A percentile compares a stretch with the other conserved stretches of the same genome.
Evolutionary conservation across 495 filamentous ascomycete species (phyloP).

Genomic region (Penicillium goetzii): DNA sequence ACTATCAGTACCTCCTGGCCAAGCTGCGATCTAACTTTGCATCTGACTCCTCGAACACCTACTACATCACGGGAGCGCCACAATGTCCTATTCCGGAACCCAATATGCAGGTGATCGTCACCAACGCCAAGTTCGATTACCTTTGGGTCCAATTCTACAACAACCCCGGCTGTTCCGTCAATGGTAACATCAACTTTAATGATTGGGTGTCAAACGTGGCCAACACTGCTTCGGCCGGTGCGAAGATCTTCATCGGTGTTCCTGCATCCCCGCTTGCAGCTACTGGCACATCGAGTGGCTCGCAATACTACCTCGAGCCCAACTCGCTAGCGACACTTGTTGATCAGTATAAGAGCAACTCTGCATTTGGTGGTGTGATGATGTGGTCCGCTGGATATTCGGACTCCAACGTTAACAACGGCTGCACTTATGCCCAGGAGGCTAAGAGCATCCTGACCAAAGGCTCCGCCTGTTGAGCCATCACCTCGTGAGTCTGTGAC

Average conservation of each 20-base stretch:
- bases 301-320: constrained; percentile 49
- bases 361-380: constrained; percentile 57
- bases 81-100: constrained; percentile 60
- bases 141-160: constrained; percentile 56
- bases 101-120: constrained; percentile 49
- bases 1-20: constrained; percentile 50
- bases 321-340: constrained; percentile 38
- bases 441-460: constrained; percentile 35
- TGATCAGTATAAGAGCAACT: constrained; percentile 33
- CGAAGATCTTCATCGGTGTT: constrained; percentile 55
- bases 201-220: constrained; percentile 50
- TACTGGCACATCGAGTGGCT: constrained; percentile 43
- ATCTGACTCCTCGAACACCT: constrained; percentile 47
- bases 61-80: constrained; percentile 61
- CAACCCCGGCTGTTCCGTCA: constrained; percentile 38
- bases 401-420: constrained; percentile 44
- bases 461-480: constrained; percentile 17
- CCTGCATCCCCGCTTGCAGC: constrained; percentile 45
- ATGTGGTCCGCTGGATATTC: constrained; percentile 57
- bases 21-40: constrained; percentile 51
- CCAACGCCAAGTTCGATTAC: constrained; percentile 39
- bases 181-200: constrained; percentile 40
- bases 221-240: constrained; percentile 38
- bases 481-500: neutral
- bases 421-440: constrained; percentile 49